Conservation (phyloP, 768 basidiomycete species). For the Hydnum rufescens region DNA sequence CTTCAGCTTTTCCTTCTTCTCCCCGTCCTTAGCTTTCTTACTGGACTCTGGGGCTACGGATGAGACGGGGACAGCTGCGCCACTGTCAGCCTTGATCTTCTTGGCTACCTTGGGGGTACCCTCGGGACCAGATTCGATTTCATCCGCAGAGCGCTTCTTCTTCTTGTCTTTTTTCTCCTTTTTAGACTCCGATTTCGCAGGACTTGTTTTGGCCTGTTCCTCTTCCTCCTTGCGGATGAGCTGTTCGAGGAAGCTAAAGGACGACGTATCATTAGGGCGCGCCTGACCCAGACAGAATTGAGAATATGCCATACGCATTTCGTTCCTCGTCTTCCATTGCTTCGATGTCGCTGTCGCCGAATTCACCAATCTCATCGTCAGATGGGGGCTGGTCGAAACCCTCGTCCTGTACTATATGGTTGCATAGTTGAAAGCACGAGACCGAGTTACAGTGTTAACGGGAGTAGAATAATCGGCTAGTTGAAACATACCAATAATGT, state of each 20-base stretch:
- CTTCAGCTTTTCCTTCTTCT: conserved; percentile 11
- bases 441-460: neutral
- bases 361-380: conserved; percentile 20
- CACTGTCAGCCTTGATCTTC: conserved; percentile 20
- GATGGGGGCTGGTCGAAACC: conserved; percentile 7
- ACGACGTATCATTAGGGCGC: neutral
- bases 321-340: conserved; percentile 11
- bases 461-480: neutral
- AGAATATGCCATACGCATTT: neutral
- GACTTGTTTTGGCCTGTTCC: neutral
- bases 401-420: conserved; percentile 1
- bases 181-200: conserved; percentile 8
- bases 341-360: conserved; percentile 16
- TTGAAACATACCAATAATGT: conserved; percentile 18
- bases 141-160: conserved; percentile 13
- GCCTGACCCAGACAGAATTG: neutral
- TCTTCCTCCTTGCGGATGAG: neutral
- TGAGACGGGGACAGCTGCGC: conserved; percentile 13
- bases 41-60: conserved; percentile 7
- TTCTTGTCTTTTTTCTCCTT: conserved; percentile 20
- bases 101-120: conserved; percentile 12
- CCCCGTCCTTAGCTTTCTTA: conserved; percentile 1
- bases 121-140: neutral
- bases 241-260: neutral
- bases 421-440: neutral